Evolutionary conservation across 331 rosid genomes (phyloP).

Genomic region (Pyrus hybrid): DNA sequence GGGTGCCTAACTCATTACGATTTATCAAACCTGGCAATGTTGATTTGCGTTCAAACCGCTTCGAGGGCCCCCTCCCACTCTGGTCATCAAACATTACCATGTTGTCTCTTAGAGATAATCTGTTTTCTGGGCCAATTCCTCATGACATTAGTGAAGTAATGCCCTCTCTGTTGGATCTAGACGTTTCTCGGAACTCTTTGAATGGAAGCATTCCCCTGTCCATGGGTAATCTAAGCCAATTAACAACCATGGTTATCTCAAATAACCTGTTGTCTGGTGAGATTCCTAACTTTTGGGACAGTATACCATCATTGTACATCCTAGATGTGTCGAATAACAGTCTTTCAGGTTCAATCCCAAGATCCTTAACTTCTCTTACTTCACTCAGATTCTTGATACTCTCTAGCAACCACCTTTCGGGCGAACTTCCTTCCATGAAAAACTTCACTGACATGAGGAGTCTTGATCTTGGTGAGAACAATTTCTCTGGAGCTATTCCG

Average conservation of each 20-base stretch:
- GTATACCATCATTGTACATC: not conserved
- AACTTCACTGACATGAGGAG: not conserved
- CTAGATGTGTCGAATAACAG: slow-evolving; percentile 1
- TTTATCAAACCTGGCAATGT: not conserved
- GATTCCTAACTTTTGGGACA: not conserved
- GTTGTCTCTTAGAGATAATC: not conserved
- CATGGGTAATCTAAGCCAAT: not conserved
- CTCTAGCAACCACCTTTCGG: not conserved
- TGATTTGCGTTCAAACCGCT: not conserved
- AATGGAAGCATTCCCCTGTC: slow-evolving; percentile 3
- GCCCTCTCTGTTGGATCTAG: not conserved
- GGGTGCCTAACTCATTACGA: slow-evolving; percentile 1
- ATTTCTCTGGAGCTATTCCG: not conserved
- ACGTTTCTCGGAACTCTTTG: not conserved
- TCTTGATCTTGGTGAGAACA: slow-evolving; percentile 10
- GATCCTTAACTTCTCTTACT: not conserved
- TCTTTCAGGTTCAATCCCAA: slow-evolving; percentile 2
- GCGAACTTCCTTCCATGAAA: not conserved
- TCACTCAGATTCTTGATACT: not conserved
- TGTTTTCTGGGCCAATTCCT: slow-evolving; percentile 7
- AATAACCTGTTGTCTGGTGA: not conserved
- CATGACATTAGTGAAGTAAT: not conserved
- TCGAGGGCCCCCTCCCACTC: not conserved
- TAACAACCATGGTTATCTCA: not conserved
- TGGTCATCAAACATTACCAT: not conserved